Conservation (phyloP, 768 basidiomycete genomes). For the Podaxis rugospora region DNA sequence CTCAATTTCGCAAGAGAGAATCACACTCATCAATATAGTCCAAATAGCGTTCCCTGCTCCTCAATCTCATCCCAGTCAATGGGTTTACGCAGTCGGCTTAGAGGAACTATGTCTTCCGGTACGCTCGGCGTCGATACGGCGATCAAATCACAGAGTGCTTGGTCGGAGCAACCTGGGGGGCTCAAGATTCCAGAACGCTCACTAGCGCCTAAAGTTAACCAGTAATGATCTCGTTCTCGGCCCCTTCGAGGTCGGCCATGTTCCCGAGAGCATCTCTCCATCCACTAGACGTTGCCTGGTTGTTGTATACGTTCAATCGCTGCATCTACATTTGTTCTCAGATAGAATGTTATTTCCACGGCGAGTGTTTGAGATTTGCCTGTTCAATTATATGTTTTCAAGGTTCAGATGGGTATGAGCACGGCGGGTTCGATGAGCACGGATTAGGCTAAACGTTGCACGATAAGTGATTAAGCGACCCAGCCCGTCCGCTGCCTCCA, state of each 20-base stretch:
- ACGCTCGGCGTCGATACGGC: background rate
- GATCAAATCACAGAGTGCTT: background rate
- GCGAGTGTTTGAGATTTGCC: too few species aligned
- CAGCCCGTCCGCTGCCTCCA: too few species aligned
- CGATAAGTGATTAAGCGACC: conserved; percentile 9
- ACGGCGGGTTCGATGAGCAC: too few species aligned
- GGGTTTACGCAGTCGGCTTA: background rate
- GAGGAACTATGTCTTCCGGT: background rate
- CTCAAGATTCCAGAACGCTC: background rate
- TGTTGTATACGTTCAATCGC: too few species aligned
- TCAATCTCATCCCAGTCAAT: background rate
- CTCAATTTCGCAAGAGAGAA: background rate
- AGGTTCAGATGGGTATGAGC: too few species aligned
- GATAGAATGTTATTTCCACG: too few species aligned
- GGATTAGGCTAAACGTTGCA: too few species aligned
- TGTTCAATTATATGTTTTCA: too few species aligned
- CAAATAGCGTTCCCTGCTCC: background rate
- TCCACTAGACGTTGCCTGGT: too few species aligned
- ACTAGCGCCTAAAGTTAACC: background rate
- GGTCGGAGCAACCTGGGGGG: background rate
- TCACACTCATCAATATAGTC: background rate
- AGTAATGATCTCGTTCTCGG: background rate
- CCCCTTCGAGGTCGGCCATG: background rate
- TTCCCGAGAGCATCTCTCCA: background rate
- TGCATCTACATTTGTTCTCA: too few species aligned